A percentile compares a stretch with the other conserved stretches of the same genome.
phyloP scores from a whole-genome alignment of 2,329 filamentous ascomycete species.

The Rachicladosporium sp. region DNA sequence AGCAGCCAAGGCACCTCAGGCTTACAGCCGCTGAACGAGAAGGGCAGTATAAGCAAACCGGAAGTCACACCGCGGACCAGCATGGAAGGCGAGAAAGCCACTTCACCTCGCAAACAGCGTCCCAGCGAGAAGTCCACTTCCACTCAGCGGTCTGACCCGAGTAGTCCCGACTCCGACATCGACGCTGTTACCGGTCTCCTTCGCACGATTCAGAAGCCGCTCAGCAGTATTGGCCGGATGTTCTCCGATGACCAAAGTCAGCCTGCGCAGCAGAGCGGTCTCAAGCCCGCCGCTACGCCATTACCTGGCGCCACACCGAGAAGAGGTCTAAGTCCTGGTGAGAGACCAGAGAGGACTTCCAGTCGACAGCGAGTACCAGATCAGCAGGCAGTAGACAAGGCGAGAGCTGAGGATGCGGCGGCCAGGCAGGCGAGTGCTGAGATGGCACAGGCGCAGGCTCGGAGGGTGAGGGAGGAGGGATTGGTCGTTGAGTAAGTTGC shows the following conservation, averaged over 20 bases:
- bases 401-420: constrained; percentile 75
- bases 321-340: constrained; percentile 35
- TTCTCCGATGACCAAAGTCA: constrained; percentile 59
- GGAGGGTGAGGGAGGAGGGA: constrained; percentile 73
- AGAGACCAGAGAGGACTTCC: constrained; percentile 11
- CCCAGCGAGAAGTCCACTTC: background rate
- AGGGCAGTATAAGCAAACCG: constrained; percentile 38
- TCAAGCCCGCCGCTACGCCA: constrained; percentile 31
- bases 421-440: constrained; percentile 85
- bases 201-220: constrained; percentile 77
- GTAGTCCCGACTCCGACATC: constrained; percentile 1
- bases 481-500: constrained; percentile 65
- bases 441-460: constrained; percentile 69
- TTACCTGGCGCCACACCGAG: constrained; percentile 34
- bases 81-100: constrained; percentile 46
- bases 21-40: constrained; percentile 31
- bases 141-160: background rate
- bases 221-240: constrained; percentile 86
- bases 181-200: constrained; percentile 75
- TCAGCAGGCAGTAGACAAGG: constrained; percentile 13
- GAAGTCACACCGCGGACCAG: constrained; percentile 50
- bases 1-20: constrained; percentile 20
- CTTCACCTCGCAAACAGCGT: constrained; percentile 42
- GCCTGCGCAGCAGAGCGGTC: constrained; percentile 11
- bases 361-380: constrained; percentile 16